A percentile compares a stretch with the other conserved stretches of the same genome.
Evolutionary conservation across 1,139 yeast genomes (phyloP).

Genomic region (Debaryomycetaceae sp.): DNA sequence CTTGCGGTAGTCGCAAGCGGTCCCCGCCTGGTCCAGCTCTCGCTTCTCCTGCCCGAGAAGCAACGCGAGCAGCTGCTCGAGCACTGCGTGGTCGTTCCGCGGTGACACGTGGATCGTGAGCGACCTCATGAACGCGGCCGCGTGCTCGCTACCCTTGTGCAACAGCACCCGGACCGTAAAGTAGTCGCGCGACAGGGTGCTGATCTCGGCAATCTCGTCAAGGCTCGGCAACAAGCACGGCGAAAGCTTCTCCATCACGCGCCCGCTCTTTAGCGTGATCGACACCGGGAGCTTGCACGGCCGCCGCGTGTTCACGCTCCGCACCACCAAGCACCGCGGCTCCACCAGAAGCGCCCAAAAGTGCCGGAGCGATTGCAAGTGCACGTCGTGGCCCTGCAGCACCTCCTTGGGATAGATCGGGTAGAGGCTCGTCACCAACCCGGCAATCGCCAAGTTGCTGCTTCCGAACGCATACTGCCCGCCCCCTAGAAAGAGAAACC

Average conservation of each 20-base stretch:
- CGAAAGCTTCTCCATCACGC: constrained; percentile 20
- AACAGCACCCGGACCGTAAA: constrained; percentile 36
- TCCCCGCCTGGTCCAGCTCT: neutral
- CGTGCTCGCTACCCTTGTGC: constrained; percentile 22
- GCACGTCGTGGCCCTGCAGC: constrained; percentile 39
- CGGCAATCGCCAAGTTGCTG: constrained; percentile 58
- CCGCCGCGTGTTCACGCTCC: constrained; percentile 53
- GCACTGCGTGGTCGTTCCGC: constrained; percentile 29
- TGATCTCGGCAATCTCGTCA: constrained; percentile 30
- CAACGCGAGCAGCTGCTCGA: constrained; percentile 26
- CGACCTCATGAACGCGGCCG: constrained; percentile 33
- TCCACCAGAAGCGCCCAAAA: constrained; percentile 87
- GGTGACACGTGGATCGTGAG: constrained; percentile 42
- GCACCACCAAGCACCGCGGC: constrained; percentile 64
- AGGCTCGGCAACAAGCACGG: constrained; percentile 68
- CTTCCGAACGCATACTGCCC: constrained; percentile 78
- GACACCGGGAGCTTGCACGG: constrained; percentile 43
- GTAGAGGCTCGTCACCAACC: constrained; percentile 61
- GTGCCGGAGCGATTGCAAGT: constrained; percentile 78
- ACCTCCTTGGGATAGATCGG: constrained; percentile 55
- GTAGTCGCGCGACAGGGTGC: constrained; percentile 31
- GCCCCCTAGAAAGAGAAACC: constrained; percentile 82
- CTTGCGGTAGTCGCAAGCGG: neutral
- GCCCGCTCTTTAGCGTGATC: constrained; percentile 25
- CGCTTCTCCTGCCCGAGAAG: constrained; percentile 25